These are phyloP conservation scores for Fusarium nanum DNA, from an alignment of 2,329 filamentous ascomycete genomes.

Conservation along the genomic window DNA sequence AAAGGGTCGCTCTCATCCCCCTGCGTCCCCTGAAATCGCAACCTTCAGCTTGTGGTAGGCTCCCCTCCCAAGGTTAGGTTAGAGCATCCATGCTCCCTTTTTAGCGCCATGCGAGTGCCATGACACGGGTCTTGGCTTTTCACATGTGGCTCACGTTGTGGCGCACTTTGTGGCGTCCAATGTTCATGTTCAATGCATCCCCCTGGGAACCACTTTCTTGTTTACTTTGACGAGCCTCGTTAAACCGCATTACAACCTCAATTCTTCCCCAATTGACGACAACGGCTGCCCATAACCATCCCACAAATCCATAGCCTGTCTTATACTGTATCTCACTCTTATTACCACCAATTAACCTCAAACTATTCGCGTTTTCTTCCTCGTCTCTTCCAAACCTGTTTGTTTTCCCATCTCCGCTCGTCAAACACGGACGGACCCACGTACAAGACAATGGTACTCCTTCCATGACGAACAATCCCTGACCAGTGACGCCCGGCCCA, in stretches of 20 bases:
- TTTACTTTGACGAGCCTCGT: constrained; percentile 41
- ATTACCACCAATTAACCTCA: constrained; percentile 18
- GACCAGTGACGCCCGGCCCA: constrained; percentile 39
- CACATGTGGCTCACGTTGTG: constrained; percentile 22
- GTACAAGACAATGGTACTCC: constrained; percentile 50
- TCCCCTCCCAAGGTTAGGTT: background rate
- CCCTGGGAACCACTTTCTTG: constrained; percentile 44
- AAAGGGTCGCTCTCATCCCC: constrained; percentile 25
- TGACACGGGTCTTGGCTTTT: constrained; percentile 26
- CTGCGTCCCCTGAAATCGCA: constrained; percentile 34
- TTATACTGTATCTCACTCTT: background rate
- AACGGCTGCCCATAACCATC: constrained; percentile 30
- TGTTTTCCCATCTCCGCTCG: constrained; percentile 37
- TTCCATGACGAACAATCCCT: constrained; percentile 43
- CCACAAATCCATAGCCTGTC: constrained; percentile 6
- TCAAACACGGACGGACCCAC: constrained; percentile 40
- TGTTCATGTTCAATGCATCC: constrained; percentile 34
- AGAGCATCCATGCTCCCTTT: constrained; percentile 22
- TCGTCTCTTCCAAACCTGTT: constrained; percentile 31
- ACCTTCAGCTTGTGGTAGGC: constrained; percentile 21
- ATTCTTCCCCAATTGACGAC: constrained; percentile 30
- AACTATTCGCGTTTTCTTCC: constrained; percentile 4
- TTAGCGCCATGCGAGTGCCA: constrained; percentile 45
- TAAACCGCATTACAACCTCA: constrained; percentile 35
- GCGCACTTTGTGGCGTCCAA: constrained; percentile 12